Base-by-base conservation (phyloP, 1,139 yeast species). In the Chernovozyma aurita region DNA sequence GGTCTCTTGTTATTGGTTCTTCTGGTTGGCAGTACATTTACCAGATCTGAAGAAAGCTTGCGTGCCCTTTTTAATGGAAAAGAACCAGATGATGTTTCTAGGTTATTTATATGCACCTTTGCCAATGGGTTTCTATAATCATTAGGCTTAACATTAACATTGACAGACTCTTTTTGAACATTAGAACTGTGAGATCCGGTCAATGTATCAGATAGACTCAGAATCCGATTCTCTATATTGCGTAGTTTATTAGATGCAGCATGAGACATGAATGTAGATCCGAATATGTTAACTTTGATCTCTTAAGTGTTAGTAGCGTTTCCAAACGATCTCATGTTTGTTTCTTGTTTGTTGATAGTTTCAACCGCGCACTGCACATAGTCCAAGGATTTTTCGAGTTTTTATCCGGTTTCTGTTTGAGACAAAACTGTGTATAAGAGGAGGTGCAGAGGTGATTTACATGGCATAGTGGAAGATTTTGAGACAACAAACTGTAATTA, bases 161-260 rank as follows among this genome's bases (percentile, higher is more conserved):
- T 7, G 5, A 13, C 14, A 6, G 34, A 15, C 26, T 11, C 7
- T 30, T 5, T 28, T 13, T 28, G 12, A 7, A 18, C 18, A 28
- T 11, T 13, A 24, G 27, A 12, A 7, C 13, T 13, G 12, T 14
- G 18, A 13, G 17, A 15, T 3, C 31, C 35, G 24, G 17, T 21
- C 13, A 32, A 27, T 3, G 33, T 20, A 13, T 36, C 39, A 4
- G 35, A 28, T 13, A 32, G 33, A 18, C 27, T 32, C 31, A 32
- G 24, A 21, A 32, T 32, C 18, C 35, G 18, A 20, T 18, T 32
- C 22, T 36, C 35, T 13, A 32, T 36, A 26, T 16, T 29, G 4
- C 39, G 31, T 9, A 36, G 30, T 18, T 31, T 32, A 14, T 30
- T 36, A 16, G 39, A 36, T 9, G 39, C 24, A 25, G 24, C 32